Evolutionary conservation across 2,329 filamentous ascomycete genomes (phyloP), one percentile per base, ranked within the genome.

Genomic region (Gaeumannomyces tritici): DNA sequence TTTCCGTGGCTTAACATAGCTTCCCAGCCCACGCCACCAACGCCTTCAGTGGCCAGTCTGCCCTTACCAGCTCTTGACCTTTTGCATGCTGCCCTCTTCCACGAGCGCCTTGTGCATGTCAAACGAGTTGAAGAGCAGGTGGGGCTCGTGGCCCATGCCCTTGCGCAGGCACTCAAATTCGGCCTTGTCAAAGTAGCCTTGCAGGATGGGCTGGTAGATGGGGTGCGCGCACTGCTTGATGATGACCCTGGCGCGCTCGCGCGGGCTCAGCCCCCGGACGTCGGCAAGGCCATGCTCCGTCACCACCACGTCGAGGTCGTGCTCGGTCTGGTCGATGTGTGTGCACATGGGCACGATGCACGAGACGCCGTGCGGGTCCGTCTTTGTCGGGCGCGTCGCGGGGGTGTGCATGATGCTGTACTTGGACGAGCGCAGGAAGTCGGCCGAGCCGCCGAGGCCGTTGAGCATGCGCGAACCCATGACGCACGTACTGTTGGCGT

Each of bases 321-420:
- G 91, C 78, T 96, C 92, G 0, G 92, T 96, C 82, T 96, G 91
- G 76, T 96, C 91, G 67, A 96, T 81, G 76, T 96, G 92, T 4
- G 91, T 96, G 77, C 88, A 91, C 89, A 96, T 93, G 64, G 91
- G 91, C n/a, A 96, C 90, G 69, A 96, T 96, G 77, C 90, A 95
- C 67, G 82, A 88, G 63, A 96, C 85, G 67, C 91, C 91, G 63
- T 86, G 85, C 1, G 90, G 90, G 73, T 96, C 91, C 18, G 83
- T 88, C 82, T 95, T 96, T 70, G 83, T 86, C 13, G 91, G 91
- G 27, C 91, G 84, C 1, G 89, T 88, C 26, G 86, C 90, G 1
- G 91, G 92, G 1, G 91, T 96, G 80, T 96, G 92, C 91, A 96
- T 69, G 80, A 96, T 96, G 70, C 84, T 88, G 82, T 96, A 92